These are phyloP conservation scores for Brassica incana DNA, from an alignment of 345 rosid species.

Conservation along the genomic window DNA sequence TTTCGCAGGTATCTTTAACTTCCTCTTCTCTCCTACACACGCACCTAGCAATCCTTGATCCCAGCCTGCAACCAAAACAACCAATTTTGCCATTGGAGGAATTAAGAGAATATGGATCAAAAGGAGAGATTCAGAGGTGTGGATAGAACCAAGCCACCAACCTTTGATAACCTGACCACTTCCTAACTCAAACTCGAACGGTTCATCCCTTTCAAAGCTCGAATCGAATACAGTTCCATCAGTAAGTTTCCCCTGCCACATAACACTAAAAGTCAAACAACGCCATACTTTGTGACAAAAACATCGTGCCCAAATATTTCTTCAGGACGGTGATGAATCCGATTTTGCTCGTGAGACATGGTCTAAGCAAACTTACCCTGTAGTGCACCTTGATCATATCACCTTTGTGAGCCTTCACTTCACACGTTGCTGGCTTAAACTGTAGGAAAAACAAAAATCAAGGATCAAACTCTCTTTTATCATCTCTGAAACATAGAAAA, in stretches of 20 bases:
- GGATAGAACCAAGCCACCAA: slow-evolving; percentile 20
- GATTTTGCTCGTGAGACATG: not conserved
- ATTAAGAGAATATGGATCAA: not conserved
- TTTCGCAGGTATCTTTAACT: slow-evolving; percentile 90
- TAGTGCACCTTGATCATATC: slow-evolving; percentile 85
- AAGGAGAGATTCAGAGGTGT: not conserved
- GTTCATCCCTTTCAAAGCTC: slow-evolving; percentile 94
- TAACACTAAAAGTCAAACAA: not conserved
- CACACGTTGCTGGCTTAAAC: slow-evolving; percentile 76
- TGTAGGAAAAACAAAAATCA: slow-evolving; percentile 23
- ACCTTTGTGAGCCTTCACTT: slow-evolving; percentile 85
- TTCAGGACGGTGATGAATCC: not conserved
- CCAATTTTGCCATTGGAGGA: not conserved
- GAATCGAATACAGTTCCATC: slow-evolving; percentile 97
- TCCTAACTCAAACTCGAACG: slow-evolving; percentile 89
- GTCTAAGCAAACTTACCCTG: slow-evolving; percentile 53
- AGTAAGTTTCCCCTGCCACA: slow-evolving; percentile 78
- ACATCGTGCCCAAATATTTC: not conserved
- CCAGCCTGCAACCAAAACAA: slow-evolving; percentile 58
- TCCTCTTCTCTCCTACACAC: slow-evolving; percentile 89
- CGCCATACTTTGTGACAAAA: not conserved
- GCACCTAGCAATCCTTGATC: slow-evolving; percentile 90
- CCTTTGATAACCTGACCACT: slow-evolving; percentile 96
- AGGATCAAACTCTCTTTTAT: not conserved
- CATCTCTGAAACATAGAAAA: not conserved